These are phyloP conservation scores for Botrytis deweyae DNA, from an alignment of 2,329 filamentous ascomycete species.

Conservation along the genomic window DNA sequence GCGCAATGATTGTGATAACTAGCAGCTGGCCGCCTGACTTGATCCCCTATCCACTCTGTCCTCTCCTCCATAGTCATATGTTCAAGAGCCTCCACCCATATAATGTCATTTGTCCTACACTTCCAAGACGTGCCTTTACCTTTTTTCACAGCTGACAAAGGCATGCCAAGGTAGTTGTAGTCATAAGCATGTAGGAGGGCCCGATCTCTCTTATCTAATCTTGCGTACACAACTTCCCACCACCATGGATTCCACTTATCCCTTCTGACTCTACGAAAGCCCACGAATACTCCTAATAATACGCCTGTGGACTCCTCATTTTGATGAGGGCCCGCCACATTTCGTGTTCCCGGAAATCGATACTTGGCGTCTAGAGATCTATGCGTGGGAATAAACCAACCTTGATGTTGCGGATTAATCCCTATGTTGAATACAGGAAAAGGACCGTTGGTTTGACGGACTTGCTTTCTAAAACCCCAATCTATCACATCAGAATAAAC, in stretches of 20 bases:
- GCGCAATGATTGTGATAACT: not conserved
- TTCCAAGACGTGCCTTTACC: not conserved
- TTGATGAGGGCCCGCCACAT: not conserved
- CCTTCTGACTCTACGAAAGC: not conserved
- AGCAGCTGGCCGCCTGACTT: not conserved
- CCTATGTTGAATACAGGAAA: not conserved
- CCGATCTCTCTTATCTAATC: not conserved
- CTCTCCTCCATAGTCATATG: not conserved
- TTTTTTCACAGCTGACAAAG: not conserved
- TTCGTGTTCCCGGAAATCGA: not conserved
- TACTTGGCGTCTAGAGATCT: not conserved
- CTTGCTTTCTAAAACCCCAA: fast-evolving
- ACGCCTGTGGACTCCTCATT: not conserved
- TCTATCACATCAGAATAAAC: not conserved
- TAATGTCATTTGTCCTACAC: not conserved
- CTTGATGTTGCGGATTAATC: not conserved
- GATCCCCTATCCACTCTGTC: not conserved
- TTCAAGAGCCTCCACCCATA: not conserved
- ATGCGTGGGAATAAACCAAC: not conserved
- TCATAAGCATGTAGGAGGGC: not conserved
- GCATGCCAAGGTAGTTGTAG: not conserved
- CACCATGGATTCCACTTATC: not conserved
- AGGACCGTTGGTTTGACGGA: not conserved
- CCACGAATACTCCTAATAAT: not conserved
- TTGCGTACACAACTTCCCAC: not conserved